A percentile compares a stretch with the other conserved stretches of the same genome.
Evolutionary conservation across 257 asterid genomes (phyloP).

Genomic region (Salvia rosmarinus): DNA sequence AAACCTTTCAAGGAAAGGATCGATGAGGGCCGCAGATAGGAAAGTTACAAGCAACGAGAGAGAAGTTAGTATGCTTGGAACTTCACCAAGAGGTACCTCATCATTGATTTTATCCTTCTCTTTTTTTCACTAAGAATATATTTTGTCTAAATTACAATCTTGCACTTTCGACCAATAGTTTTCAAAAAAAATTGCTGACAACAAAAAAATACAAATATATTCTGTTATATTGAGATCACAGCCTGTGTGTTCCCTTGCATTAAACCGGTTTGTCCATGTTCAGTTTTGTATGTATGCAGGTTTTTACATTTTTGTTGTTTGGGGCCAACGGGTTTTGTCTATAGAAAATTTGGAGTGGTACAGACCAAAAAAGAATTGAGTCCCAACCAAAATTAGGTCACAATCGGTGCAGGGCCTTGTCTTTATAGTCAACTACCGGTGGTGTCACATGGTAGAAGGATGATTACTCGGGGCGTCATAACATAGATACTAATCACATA

Average conservation of each 20-base stretch:
- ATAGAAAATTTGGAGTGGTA: neutral
- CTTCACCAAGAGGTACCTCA: slow-evolving; percentile 47
- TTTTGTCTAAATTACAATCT: no score
- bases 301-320: slow-evolving; percentile 17
- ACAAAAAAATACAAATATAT: slow-evolving; percentile 12
- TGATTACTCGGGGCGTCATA: neutral
- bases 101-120: neutral
- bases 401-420: slow-evolving; percentile 19
- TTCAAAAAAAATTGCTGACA: neutral
- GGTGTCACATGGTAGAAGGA: slow-evolving; percentile 27
- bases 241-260: neutral
- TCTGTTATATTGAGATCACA: neutral
- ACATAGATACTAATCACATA: slow-evolving; percentile 7
- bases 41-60: slow-evolving; percentile 47
- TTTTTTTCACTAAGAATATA: neutral
- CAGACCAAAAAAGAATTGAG: neutral
- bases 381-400: slow-evolving; percentile 24
- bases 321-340: neutral
- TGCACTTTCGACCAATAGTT: neutral
- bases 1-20: slow-evolving; percentile 73
- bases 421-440: slow-evolving; percentile 31
- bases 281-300: slow-evolving; percentile 18
- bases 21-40: slow-evolving; percentile 53
- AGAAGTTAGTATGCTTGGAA: slow-evolving; percentile 39
- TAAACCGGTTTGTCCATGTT: slow-evolving; percentile 11